Evolutionary conservation across 768 basidiomycete genomes (phyloP).

Genomic region (Suillus alpinus): DNA sequence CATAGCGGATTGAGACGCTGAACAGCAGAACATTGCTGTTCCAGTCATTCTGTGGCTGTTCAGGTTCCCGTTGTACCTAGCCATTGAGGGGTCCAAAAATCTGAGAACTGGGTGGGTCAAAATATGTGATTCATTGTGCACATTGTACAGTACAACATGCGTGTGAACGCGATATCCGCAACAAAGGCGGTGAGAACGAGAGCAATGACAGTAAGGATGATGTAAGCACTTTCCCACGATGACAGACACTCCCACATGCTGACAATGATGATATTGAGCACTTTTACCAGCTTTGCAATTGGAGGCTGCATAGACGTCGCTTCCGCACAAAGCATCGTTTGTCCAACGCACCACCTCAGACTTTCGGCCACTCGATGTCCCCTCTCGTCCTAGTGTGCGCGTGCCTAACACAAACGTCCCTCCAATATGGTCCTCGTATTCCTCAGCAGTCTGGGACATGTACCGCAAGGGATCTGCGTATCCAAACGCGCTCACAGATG

Average conservation of each 20-base stretch:
- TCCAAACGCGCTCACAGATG: slow-evolving; percentile 52
- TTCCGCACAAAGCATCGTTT: too few relatives aligned
- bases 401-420: too few relatives aligned
- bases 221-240: too few relatives aligned
- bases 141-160: background rate
- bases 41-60: background rate
- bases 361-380: too few relatives aligned
- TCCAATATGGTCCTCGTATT: slow-evolving; percentile 2
- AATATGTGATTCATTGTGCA: background rate
- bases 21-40: background rate
- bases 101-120: background rate
- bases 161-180: too few relatives aligned
- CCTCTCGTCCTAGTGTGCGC: too few relatives aligned
- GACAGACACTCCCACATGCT: too few relatives aligned
- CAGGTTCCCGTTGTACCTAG: background rate
- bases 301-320: too few relatives aligned
- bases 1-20: background rate
- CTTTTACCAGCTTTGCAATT: too few relatives aligned
- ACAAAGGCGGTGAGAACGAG: background rate
- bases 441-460: slow-evolving; percentile 1
- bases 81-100: too few relatives aligned
- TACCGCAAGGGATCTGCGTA: slow-evolving; percentile 12
- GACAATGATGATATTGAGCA: too few relatives aligned
- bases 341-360: too few relatives aligned
- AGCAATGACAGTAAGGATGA: background rate